A percentile compares a stretch with the other conserved stretches of the same genome.
phyloP scores from a whole-genome alignment of 345 rosid species.

The Syzygium aromaticum region DNA sequence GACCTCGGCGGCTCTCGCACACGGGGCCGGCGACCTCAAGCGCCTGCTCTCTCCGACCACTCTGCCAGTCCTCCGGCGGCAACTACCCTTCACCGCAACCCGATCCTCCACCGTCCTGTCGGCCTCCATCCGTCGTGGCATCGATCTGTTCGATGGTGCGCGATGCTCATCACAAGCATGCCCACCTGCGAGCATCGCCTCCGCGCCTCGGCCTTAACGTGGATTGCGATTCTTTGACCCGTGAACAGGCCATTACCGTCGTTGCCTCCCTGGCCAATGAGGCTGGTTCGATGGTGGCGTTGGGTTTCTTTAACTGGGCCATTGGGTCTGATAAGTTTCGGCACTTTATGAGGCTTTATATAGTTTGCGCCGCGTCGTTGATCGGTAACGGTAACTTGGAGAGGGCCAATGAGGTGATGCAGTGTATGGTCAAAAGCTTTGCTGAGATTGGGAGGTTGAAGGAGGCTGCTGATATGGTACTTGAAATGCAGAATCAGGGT shows the following conservation, averaged over 20 bases:
- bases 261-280: constrained; percentile 72
- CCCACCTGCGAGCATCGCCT: constrained; percentile 21
- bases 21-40: fast-evolving
- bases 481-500: constrained; percentile 76
- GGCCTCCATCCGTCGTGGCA: constrained; percentile 36
- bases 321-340: constrained; percentile 45
- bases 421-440: constrained; percentile 61
- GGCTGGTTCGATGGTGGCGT: constrained; percentile 77
- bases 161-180: constrained; percentile 36
- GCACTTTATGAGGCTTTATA: constrained; percentile 72
- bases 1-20: neutral
- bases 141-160: constrained; percentile 46
- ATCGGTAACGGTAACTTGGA: constrained; percentile 48
- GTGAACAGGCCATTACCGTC: constrained; percentile 60
- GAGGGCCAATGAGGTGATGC: constrained; percentile 63
- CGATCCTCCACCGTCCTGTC: constrained; percentile 4
- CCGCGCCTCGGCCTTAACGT: constrained; percentile 31
- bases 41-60: neutral
- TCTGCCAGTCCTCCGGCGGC: neutral
- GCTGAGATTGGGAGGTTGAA: constrained; percentile 60
- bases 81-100: neutral
- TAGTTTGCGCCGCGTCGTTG: constrained; percentile 51
- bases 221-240: constrained; percentile 39
- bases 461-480: constrained; percentile 60
- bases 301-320: constrained; percentile 75